phyloP scores from a whole-genome alignment of 805 yeast genomes.

The Ogataea saltuana region DNA sequence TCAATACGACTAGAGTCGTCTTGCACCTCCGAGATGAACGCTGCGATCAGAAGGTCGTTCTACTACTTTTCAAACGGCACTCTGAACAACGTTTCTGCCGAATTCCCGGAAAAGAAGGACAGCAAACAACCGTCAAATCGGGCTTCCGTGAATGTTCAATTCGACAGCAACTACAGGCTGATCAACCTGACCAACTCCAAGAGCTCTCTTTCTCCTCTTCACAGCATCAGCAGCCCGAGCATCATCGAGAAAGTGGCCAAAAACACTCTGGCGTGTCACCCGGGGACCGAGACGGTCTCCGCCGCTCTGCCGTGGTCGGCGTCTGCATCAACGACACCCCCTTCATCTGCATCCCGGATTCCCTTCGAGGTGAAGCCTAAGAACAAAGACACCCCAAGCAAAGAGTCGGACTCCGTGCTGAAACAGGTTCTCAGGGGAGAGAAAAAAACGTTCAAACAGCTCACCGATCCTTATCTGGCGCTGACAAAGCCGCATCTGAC shows the following conservation, averaged over 20 bases:
- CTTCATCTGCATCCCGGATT: too few relatives aligned
- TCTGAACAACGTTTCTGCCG: slow-evolving; percentile 13
- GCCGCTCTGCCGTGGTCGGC: neutral
- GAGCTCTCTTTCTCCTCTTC: slow-evolving; percentile 7
- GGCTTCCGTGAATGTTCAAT: slow-evolving; percentile 22
- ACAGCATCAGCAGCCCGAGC: slow-evolving; percentile 12
- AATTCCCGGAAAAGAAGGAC: slow-evolving; percentile 5
- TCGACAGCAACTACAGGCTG: slow-evolving; percentile 32
- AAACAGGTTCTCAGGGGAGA: slow-evolving; percentile 29
- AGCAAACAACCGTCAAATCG: neutral
- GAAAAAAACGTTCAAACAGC: slow-evolving; percentile 36
- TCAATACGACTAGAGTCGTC: slow-evolving; percentile 1
- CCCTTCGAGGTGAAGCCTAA: slow-evolving; percentile 62
- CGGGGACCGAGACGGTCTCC: slow-evolving; percentile 16
- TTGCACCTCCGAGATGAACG: neutral
- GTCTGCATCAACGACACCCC: too few relatives aligned
- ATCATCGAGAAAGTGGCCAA: slow-evolving; percentile 43
- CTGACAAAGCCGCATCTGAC: slow-evolving; percentile 91
- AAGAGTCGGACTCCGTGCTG: slow-evolving; percentile 19
- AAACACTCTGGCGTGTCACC: slow-evolving; percentile 47
- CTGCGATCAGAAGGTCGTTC: slow-evolving; percentile 11
- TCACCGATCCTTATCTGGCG: slow-evolving; percentile 66
- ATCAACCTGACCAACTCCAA: slow-evolving; percentile 9
- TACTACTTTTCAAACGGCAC: slow-evolving; percentile 29
- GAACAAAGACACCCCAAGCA: slow-evolving; percentile 8